Conservation (phyloP, 2,329 filamentous ascomycete species). For the Pyrenochaeta sp. region DNA sequence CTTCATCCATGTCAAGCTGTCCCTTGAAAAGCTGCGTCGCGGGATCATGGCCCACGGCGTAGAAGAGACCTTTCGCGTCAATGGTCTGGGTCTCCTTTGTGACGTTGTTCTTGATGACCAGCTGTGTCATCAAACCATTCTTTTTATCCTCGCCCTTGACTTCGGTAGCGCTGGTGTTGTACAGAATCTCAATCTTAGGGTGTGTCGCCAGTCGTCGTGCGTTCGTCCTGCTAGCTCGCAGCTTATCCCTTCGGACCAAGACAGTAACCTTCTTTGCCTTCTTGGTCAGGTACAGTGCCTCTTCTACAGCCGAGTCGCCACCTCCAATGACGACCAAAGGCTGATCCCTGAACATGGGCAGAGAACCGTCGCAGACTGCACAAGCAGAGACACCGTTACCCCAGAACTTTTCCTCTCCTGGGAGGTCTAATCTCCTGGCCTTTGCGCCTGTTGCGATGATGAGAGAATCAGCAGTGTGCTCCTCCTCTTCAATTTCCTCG, state of each 20-base stretch:
- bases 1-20: slow-evolving; percentile 85
- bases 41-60: slow-evolving; percentile 95
- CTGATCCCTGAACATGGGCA: slow-evolving; percentile 97
- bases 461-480: slow-evolving; percentile 86
- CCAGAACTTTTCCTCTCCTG: slow-evolving; percentile 96
- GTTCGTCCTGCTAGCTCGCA: slow-evolving; percentile 92
- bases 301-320: slow-evolving; percentile 95
- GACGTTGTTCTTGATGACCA: slow-evolving; percentile 80
- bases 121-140: slow-evolving; percentile 81
- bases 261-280: slow-evolving; percentile 96
- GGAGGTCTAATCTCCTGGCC: slow-evolving; percentile 79
- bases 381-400: slow-evolving; percentile 95
- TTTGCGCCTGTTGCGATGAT: slow-evolving; percentile 97
- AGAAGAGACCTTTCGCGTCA: slow-evolving; percentile 92
- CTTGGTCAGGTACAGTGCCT: slow-evolving; percentile 97
- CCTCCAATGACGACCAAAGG: slow-evolving; percentile 94
- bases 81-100: slow-evolving; percentile 82
- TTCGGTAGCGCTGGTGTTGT: slow-evolving; percentile 82
- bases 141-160: slow-evolving; percentile 81
- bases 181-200: slow-evolving; percentile 89
- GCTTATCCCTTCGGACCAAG: slow-evolving; percentile 83
- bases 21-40: slow-evolving; percentile 90
- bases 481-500: slow-evolving; percentile 71
- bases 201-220: slow-evolving; percentile 81
- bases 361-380: slow-evolving; percentile 94